phyloP scores from a whole-genome alignment of 805 yeast species.

The Candida anglica region DNA sequence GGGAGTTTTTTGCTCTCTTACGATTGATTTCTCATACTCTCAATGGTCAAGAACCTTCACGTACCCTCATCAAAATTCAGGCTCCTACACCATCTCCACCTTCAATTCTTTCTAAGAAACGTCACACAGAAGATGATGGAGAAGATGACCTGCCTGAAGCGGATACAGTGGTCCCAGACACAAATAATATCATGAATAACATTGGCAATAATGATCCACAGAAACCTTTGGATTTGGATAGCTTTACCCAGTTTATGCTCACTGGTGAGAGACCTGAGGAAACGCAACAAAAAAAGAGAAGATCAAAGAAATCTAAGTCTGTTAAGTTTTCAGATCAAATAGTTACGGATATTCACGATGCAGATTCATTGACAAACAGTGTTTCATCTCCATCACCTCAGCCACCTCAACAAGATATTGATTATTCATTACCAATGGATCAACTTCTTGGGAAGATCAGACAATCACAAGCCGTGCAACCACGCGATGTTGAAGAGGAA shows the following conservation, averaged over 20 bases:
- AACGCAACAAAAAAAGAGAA: slow-evolving; percentile 30
- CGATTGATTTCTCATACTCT: slow-evolving; percentile 75
- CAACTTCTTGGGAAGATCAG: slow-evolving; percentile 51
- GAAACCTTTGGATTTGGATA: slow-evolving; percentile 69
- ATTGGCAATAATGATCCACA: slow-evolving; percentile 6
- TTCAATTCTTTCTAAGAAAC: slow-evolving; percentile 64
- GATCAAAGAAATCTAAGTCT: slow-evolving; percentile 46
- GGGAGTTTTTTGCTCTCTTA: slow-evolving; percentile 85
- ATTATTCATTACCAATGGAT: slow-evolving; percentile 73
- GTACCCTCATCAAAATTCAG: slow-evolving; percentile 46
- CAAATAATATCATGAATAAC: neutral
- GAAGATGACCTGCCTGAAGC: neutral
- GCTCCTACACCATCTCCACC: slow-evolving; percentile 79
- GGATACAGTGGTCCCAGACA: neutral
- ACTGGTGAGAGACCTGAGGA: slow-evolving; percentile 72
- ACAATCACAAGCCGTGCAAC: slow-evolving; percentile 6
- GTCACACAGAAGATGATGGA: slow-evolving; percentile 43
- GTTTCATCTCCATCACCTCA: slow-evolving; percentile 17
- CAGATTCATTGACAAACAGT: slow-evolving; percentile 7
- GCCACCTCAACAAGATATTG: slow-evolving; percentile 35
- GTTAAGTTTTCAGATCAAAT: slow-evolving; percentile 74
- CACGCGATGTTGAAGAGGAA: slow-evolving; percentile 56
- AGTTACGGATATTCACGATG: slow-evolving; percentile 40
- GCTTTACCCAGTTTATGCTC: slow-evolving; percentile 77
- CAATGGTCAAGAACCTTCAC: slow-evolving; percentile 47